These are phyloP conservation scores for Mycena sanguinolenta DNA, from an alignment of 768 basidiomycete species.

Conservation along the genomic window DNA sequence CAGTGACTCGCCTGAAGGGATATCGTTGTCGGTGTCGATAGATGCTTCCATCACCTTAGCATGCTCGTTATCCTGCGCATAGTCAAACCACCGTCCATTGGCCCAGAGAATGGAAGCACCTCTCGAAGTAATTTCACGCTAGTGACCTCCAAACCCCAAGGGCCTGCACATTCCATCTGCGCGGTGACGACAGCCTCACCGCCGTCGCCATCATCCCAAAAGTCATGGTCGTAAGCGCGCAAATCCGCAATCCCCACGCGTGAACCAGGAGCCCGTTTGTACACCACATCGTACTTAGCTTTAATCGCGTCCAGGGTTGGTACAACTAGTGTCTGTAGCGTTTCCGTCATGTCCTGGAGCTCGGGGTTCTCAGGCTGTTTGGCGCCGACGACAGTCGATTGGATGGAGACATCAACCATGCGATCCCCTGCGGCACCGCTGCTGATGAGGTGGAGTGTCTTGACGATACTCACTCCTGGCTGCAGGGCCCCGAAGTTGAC, in stretches of 20 bases:
- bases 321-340: constrained; percentile 74
- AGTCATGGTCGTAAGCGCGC: constrained; percentile 63
- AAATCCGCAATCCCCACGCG: constrained; percentile 68
- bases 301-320: constrained; percentile 76
- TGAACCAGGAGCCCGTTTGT: constrained; percentile 57
- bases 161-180: constrained; percentile 66
- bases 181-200: constrained; percentile 71
- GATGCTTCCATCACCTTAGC: constrained; percentile 69
- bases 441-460: constrained; percentile 74
- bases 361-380: constrained; percentile 41
- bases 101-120: constrained; percentile 42
- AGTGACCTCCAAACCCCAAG: constrained; percentile 69
- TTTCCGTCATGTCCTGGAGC: constrained; percentile 64
- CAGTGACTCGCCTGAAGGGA: constrained; percentile 58
- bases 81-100: constrained; percentile 12
- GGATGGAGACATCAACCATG: constrained; percentile 85
- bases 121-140: constrained; percentile 58
- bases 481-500: constrained; percentile 73
- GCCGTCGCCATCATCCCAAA: constrained; percentile 64
- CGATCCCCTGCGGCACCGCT: constrained; percentile 78
- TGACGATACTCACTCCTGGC: constrained; percentile 69
- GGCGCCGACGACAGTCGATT: constrained; percentile 47
- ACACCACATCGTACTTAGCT: constrained; percentile 65
- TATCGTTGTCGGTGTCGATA: constrained; percentile 57
- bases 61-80: constrained; percentile 55